phyloP scores from a whole-genome alignment of 2,329 filamentous ascomycete genomes.

The Fusarium avenaceum region DNA sequence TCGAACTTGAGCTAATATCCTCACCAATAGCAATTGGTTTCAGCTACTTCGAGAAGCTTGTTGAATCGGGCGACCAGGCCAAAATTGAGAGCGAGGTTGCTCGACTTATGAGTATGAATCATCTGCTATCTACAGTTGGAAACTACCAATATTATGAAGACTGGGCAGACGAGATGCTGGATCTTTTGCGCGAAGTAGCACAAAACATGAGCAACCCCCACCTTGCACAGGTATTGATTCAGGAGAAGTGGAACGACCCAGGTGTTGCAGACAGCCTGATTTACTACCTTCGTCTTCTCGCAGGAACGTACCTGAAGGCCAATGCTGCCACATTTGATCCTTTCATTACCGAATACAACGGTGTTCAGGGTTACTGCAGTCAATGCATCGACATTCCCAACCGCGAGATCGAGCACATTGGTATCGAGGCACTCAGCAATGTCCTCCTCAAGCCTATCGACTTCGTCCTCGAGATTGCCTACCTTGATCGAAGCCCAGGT shows the following conservation, averaged over 20 bases:
- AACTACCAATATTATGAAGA: conserved; percentile 82
- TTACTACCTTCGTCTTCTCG: conserved; percentile 86
- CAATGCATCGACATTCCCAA: conserved; percentile 79
- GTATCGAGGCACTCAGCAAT: conserved; percentile 81
- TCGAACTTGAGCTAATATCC: conserved; percentile 31
- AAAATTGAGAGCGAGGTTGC: conserved; percentile 78
- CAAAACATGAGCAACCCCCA: conserved; percentile 71
- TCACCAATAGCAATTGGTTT: conserved; percentile 82
- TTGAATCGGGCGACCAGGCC: conserved; percentile 73
- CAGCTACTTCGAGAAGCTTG: conserved; percentile 89
- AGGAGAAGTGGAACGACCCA: conserved; percentile 80
- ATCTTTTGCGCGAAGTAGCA: conserved; percentile 75
- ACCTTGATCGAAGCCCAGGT: conserved; percentile 88
- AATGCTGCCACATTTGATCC: conserved; percentile 77
- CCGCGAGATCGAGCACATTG: conserved; percentile 92
- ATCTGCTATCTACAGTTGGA: conserved; percentile 77
- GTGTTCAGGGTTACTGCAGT: conserved; percentile 76
- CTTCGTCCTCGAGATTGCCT: conserved; percentile 87
- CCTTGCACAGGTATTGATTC: conserved; percentile 66
- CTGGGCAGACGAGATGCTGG: conserved; percentile 81
- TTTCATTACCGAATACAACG: conserved; percentile 75
- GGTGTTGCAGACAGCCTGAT: conserved; percentile 80
- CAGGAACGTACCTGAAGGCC: conserved; percentile 85
- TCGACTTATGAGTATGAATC: conserved; percentile 78
- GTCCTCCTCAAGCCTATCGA: conserved; percentile 83